Conservation (phyloP, 106 monocot species). For the Cymbidium sinense region DNA sequence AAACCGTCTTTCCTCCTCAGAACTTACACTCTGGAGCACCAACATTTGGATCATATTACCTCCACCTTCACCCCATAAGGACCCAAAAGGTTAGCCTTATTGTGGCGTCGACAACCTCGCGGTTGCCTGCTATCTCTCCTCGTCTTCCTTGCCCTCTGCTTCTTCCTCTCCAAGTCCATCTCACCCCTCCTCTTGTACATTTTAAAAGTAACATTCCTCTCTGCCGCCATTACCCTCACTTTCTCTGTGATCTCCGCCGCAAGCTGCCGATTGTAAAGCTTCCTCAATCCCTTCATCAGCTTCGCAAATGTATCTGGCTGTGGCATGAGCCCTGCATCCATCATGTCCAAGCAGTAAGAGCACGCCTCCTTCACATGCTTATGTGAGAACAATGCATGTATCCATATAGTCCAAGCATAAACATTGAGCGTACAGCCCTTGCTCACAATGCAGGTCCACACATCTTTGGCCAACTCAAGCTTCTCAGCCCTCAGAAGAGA, state of each 20-base stretch:
- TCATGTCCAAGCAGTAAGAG: slow-evolving; percentile 79
- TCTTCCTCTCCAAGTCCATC: slow-evolving; percentile 52
- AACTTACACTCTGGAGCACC: not conserved
- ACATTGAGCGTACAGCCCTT: slow-evolving; percentile 79
- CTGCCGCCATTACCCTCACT: slow-evolving; percentile 78
- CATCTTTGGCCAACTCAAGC: slow-evolving; percentile 71
- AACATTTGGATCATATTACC: not conserved
- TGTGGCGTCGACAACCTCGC: no score
- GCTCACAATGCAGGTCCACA: slow-evolving; percentile 55
- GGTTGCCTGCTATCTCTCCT: not conserved
- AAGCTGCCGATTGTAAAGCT: slow-evolving; percentile 73
- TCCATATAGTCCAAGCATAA: slow-evolving; percentile 89
- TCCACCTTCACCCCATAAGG: not conserved
- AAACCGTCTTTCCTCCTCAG: no score
- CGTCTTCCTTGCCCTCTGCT: slow-evolving; percentile 24
- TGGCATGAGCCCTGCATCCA: slow-evolving; percentile 82
- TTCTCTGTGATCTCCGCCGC: slow-evolving; percentile 92
- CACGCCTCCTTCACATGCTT: slow-evolving; percentile 84
- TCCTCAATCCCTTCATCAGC: slow-evolving; percentile 92
- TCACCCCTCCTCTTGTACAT: slow-evolving; percentile 91
- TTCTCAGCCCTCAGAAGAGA: slow-evolving; percentile 64
- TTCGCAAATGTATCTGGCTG: slow-evolving; percentile 90
- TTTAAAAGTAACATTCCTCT: slow-evolving; percentile 83
- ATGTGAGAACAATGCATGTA: slow-evolving; percentile 73
- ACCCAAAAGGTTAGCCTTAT: not conserved